A percentile compares a stretch with the other conserved stretches of the same genome.
Conservation (phyloP, 2,329 filamentous ascomycete genomes). For the Coniochaeta sp. region DNA sequence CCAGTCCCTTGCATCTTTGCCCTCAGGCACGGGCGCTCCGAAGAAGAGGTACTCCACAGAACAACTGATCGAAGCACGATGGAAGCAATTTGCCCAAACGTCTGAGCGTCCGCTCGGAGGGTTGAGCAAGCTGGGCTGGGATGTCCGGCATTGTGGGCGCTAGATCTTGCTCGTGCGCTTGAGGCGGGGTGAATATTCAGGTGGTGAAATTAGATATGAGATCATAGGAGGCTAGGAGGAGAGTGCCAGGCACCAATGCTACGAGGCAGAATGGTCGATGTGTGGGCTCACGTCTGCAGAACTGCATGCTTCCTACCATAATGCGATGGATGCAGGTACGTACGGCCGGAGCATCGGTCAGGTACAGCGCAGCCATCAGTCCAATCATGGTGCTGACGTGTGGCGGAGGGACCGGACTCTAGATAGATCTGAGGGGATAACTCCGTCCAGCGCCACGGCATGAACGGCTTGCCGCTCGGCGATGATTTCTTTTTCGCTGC, state of each 20-base stretch:
- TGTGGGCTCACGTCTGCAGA: no score
- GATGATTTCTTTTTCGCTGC: neutral
- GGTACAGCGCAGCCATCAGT: neutral
- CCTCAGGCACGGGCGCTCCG: neutral
- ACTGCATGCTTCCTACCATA: no score
- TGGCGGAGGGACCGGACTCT: no score
- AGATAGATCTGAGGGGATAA: no score
- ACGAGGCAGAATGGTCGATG: neutral
- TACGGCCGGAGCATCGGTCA: neutral
- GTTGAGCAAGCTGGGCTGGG: slow-evolving; percentile 15
- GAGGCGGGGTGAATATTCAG: neutral
- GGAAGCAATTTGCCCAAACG: no score
- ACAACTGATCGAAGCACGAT: slow-evolving; percentile 33
- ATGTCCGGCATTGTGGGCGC: neutral
- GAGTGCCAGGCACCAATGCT: neutral
- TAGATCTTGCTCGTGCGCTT: neutral
- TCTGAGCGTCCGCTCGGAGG: no score
- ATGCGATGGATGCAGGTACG: neutral
- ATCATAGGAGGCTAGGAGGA: neutral
- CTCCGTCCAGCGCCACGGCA: no score
- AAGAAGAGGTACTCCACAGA: slow-evolving; percentile 28
- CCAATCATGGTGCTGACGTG: neutral
- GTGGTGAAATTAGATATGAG: neutral
- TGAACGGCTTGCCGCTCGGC: neutral
- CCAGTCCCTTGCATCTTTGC: slow-evolving; percentile 19